These are phyloP conservation scores for Lodderomyces metapsilosis DNA, from an alignment of 1,139 yeast species.

Conservation along the genomic window DNA sequence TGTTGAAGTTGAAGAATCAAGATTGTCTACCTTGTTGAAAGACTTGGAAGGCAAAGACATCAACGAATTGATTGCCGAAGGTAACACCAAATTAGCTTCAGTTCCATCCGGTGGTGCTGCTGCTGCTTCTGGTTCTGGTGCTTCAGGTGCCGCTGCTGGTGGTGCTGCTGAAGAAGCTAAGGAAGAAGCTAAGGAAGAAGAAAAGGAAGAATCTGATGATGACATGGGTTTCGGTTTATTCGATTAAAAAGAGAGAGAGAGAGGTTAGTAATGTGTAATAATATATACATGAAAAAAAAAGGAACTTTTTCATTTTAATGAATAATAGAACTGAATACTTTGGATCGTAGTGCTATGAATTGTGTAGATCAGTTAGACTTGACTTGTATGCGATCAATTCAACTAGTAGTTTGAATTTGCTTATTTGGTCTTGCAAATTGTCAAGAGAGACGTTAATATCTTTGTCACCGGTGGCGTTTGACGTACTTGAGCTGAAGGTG, in stretches of 20 bases:
- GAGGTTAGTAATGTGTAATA: not conserved
- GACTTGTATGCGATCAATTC: constrained; percentile 23
- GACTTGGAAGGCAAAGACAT: constrained; percentile 78
- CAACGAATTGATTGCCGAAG: constrained; percentile 74
- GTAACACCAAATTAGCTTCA: constrained; percentile 78
- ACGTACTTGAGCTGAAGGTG: constrained; percentile 6
- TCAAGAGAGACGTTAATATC: not conserved
- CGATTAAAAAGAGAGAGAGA: constrained; percentile 53
- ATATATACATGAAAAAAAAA: not conserved
- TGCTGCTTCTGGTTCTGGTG: constrained; percentile 53
- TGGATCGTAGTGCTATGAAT: not conserved
- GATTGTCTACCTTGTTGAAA: constrained; percentile 62
- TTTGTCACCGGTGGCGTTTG: not conserved
- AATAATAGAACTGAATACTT: not conserved
- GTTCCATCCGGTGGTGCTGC: constrained; percentile 87
- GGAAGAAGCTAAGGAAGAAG: constrained; percentile 35
- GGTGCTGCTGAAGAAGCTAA: constrained; percentile 40
- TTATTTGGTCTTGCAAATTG: not conserved
- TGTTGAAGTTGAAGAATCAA: constrained; percentile 74
- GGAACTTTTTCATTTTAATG: not conserved
- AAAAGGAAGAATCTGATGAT: constrained; percentile 48
- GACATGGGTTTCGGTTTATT: constrained; percentile 92
- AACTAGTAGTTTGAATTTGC: constrained; percentile 27
- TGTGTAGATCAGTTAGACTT: constrained; percentile 1
- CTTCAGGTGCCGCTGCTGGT: constrained; percentile 41